Conservation (phyloP, 2,329 filamentous ascomycete genomes). For the Xylariaceae sp. region DNA sequence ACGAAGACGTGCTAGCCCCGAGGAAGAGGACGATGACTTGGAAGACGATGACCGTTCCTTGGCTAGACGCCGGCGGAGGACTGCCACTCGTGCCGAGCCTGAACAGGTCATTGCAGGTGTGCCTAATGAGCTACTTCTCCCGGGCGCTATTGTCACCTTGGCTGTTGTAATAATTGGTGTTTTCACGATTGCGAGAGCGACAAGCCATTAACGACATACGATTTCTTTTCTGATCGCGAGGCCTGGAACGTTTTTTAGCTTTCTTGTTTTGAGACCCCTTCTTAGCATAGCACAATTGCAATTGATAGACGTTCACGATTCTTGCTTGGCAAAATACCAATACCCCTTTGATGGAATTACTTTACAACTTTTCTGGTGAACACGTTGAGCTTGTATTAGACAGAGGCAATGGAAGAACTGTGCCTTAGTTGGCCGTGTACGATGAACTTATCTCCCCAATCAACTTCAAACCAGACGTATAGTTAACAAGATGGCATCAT, state of each 20-base stretch:
- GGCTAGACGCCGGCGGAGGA: constrained; percentile 46
- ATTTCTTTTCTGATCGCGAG: constrained; percentile 9
- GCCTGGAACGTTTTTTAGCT: constrained; percentile 12
- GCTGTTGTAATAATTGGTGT: constrained; percentile 91
- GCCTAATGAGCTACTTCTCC: constrained; percentile 87
- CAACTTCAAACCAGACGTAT: too few relatives aligned
- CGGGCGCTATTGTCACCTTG: constrained; percentile 90
- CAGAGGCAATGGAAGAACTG: too few relatives aligned
- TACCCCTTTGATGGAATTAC: constrained; percentile 9
- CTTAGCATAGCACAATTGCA: constrained; percentile 4
- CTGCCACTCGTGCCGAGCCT: constrained; percentile 43
- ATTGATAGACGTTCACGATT: constrained; percentile 9
- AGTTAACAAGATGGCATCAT: too few relatives aligned
- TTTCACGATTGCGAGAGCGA: constrained; percentile 74
- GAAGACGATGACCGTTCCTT: constrained; percentile 46
- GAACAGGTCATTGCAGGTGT: constrained; percentile 85
- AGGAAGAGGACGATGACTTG: constrained; percentile 54
- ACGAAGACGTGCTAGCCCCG: constrained; percentile 42
- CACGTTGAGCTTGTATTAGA: not conserved
- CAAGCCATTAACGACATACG: constrained; percentile 40
- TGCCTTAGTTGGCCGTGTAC: too few relatives aligned
- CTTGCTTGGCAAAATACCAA: constrained; percentile 16
- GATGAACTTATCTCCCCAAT: too few relatives aligned
- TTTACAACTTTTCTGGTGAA: not conserved
- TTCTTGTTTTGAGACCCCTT: not conserved